Conservation (phyloP, 2,329 filamentous ascomycete species). For the Alternaria sp. region DNA sequence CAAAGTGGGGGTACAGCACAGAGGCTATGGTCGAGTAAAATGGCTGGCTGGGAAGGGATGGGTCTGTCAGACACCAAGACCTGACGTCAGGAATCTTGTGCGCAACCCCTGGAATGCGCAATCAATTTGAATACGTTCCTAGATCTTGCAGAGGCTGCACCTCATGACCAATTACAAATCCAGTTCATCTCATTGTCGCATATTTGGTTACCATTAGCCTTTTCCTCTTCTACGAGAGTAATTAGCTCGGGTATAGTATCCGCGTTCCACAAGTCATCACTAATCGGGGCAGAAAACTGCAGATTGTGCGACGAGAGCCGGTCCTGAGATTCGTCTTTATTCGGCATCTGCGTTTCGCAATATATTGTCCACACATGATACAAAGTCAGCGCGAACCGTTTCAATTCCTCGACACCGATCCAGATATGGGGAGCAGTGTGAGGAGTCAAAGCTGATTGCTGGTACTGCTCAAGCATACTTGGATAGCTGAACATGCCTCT, state of each 20-base stretch:
- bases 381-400: neutral
- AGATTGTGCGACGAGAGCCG: neutral
- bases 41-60: no score
- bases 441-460: neutral
- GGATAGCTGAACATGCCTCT: neutral
- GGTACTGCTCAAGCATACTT: neutral
- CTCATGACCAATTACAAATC: neutral
- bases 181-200: neutral
- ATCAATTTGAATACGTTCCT: slow-evolving; percentile 10
- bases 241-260: neutral
- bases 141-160: neutral
- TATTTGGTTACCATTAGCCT: neutral
- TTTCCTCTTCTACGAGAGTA: neutral
- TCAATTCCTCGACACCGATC: neutral
- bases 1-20: no score
- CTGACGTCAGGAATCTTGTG: slow-evolving; percentile 17
- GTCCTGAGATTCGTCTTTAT: neutral
- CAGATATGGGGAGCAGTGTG: neutral
- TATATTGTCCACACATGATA: neutral
- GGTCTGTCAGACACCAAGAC: no score
- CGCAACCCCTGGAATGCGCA: slow-evolving; percentile 7
- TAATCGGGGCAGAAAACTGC: neutral
- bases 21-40: no score
- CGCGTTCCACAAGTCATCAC: neutral
- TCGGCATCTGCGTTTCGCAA: neutral